phyloP scores from a whole-genome alignment of 1,139 yeast species.

The Hyphopichia fennica region DNA sequence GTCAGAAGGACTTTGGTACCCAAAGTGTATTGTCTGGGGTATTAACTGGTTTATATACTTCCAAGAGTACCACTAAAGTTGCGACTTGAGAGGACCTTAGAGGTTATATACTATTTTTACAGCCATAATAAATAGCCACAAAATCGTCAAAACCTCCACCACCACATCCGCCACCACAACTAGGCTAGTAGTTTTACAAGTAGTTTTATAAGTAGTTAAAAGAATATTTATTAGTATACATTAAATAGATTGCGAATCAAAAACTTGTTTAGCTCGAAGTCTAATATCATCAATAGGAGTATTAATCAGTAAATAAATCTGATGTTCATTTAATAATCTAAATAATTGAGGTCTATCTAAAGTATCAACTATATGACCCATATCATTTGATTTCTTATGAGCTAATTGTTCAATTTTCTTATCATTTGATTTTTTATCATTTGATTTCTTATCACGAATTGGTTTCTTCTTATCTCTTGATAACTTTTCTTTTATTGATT shows the following conservation, averaged over 20 bases:
- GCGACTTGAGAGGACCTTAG: no score
- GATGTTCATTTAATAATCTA: slow-evolving; percentile 15
- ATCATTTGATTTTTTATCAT: neutral
- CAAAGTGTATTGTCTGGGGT: no score
- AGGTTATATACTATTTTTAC: neutral
- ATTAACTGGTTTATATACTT: no score
- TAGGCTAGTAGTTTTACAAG: no score
- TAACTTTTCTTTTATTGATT: slow-evolving; percentile 5
- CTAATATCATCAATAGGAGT: slow-evolving; percentile 16
- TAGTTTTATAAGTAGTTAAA: no score
- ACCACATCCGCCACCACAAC: slow-evolving; percentile 4
- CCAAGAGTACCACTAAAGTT: no score
- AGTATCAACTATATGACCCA: slow-evolving; percentile 10
- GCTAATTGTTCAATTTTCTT: neutral
- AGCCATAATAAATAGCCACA: neutral
- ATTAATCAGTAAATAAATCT: slow-evolving; percentile 19
- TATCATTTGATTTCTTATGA: neutral
- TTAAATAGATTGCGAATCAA: slow-evolving; percentile 2
- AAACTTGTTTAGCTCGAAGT: slow-evolving; percentile 12
- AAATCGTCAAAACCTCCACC: slow-evolving; percentile 2
- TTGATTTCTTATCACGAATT: no score
- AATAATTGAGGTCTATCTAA: slow-evolving; percentile 22
- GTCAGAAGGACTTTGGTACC: no score
- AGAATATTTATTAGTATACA: neutral
- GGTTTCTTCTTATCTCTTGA: no score